A percentile compares a stretch with the other conserved stretches of the same genome.
These are phyloP conservation scores for Diaporthe helianthi DNA, from an alignment of 2,329 filamentous ascomycete genomes.

Conservation along the genomic window DNA sequence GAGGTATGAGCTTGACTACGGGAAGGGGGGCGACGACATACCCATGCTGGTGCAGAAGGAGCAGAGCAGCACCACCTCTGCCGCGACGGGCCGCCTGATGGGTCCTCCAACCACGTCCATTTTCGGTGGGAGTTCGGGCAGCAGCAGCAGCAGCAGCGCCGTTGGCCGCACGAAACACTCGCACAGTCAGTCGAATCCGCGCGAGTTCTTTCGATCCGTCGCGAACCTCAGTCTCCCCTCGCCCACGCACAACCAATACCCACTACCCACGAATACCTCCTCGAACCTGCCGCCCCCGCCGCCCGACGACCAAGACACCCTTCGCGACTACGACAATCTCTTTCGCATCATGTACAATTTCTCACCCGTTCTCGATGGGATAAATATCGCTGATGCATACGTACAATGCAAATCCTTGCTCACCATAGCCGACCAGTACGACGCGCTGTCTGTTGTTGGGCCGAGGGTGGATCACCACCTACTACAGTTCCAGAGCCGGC, in stretches of 20 bases:
- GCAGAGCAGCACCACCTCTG: conserved; percentile 37
- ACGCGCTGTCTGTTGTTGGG: conserved; percentile 85
- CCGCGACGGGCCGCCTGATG: conserved; percentile 28
- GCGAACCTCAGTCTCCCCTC: conserved; percentile 72
- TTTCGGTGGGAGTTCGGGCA: conserved; percentile 59
- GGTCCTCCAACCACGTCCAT: conserved; percentile 51
- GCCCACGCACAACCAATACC: conserved; percentile 49
- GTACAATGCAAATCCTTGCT: conserved; percentile 92
- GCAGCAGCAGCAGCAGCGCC: conserved; percentile 33
- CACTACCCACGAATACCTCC: conserved; percentile 44
- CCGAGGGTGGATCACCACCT: conserved; percentile 93
- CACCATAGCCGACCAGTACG: conserved; percentile 91
- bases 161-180: conserved; percentile 54
- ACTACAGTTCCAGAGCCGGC: conserved; percentile 84
- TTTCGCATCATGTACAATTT: conserved; percentile 98
- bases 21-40: conserved; percentile 74
- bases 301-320: conserved; percentile 73
- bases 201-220: conserved; percentile 84
- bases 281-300: conserved; percentile 51
- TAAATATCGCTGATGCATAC: conserved; percentile 92
- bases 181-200: conserved; percentile 44
- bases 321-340: conserved; percentile 94
- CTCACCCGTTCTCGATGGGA: conserved; percentile 77
- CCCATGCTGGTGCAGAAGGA: conserved; percentile 90
- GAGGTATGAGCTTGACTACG: conserved; percentile 87